phyloP scores from a whole-genome alignment of 257 asterid species.

The Solanum sejunctum region DNA sequence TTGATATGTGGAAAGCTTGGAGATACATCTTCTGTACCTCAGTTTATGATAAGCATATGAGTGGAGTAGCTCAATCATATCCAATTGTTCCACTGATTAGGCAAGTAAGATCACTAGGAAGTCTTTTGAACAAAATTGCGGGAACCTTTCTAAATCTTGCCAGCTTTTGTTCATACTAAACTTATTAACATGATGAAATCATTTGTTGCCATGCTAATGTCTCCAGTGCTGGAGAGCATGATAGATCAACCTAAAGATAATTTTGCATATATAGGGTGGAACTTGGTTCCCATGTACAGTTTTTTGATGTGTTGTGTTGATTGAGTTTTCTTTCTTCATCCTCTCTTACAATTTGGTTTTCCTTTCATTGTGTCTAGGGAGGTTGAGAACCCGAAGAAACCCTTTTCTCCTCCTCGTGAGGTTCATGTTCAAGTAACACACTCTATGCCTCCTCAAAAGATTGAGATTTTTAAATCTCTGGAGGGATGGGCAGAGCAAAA shows the following conservation, averaged over 20 bases:
- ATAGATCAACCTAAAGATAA: neutral
- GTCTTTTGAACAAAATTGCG: neutral
- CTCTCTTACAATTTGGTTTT: neutral
- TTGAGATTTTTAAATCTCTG: constrained; percentile 58
- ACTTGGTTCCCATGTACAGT: neutral
- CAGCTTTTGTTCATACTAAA: neutral
- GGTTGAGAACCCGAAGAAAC: constrained; percentile 39
- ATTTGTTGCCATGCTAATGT: neutral
- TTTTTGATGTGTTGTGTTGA: neutral
- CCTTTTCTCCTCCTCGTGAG: constrained; percentile 51
- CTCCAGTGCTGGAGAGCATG: neutral
- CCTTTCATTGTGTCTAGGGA: constrained; percentile 20
- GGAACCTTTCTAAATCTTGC: neutral
- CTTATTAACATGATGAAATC: too few relatives aligned
- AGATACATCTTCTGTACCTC: neutral
- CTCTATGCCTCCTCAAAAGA: constrained; percentile 66
- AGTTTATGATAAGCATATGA: neutral
- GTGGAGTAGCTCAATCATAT: neutral
- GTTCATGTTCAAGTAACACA: constrained; percentile 71
- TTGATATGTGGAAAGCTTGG: neutral
- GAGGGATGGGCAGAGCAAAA: constrained; percentile 67
- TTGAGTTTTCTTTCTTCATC: neutral
- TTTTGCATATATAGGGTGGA: neutral
- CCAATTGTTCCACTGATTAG: neutral
- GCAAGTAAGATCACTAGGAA: neutral